Percentiles rank a stretch among this genome's conserved stretches.
These are phyloP conservation scores for Zea luxurians DNA, from an alignment of 176 grass and related monocot genomes.

Conservation along the genomic window DNA sequence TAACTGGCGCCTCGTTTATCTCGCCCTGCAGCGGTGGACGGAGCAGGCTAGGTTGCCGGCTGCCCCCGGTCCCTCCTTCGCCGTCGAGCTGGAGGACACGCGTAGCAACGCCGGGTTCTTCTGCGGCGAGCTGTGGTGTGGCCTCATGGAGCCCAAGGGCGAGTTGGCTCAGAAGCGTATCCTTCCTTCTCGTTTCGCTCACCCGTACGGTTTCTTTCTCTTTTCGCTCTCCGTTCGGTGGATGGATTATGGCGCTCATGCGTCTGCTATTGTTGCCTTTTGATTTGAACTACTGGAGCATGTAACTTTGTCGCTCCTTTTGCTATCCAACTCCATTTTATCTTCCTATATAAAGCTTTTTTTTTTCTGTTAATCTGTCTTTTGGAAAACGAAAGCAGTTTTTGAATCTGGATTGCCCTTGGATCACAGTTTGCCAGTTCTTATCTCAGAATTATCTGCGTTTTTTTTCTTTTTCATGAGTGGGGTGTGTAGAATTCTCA, in stretches of 20 bases:
- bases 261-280: constrained; percentile 11
- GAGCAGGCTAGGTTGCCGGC: constrained; percentile 41
- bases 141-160: constrained; percentile 74
- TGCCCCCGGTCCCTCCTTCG: background rate
- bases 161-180: constrained; percentile 65
- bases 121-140: constrained; percentile 88
- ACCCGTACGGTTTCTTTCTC: background rate
- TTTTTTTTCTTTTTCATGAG: background rate
- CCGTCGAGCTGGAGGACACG: constrained; percentile 84
- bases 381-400: background rate
- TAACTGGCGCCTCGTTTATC: constrained; percentile 14
- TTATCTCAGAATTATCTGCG: background rate
- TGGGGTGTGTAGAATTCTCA: background rate
- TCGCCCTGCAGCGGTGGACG: constrained; percentile 36
- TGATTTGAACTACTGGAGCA: background rate
- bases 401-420: background rate
- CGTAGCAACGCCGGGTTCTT: constrained; percentile 61
- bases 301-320: background rate
- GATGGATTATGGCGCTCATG: background rate
- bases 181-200: constrained; percentile 33
- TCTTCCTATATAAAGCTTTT: background rate
- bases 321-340: background rate
- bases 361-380: background rate
- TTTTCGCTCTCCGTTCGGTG: constrained; percentile 18
- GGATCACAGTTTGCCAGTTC: constrained; percentile 8